Conservation (phyloP, 148 eudicot species). For the Rhododendron kiyosumense region DNA sequence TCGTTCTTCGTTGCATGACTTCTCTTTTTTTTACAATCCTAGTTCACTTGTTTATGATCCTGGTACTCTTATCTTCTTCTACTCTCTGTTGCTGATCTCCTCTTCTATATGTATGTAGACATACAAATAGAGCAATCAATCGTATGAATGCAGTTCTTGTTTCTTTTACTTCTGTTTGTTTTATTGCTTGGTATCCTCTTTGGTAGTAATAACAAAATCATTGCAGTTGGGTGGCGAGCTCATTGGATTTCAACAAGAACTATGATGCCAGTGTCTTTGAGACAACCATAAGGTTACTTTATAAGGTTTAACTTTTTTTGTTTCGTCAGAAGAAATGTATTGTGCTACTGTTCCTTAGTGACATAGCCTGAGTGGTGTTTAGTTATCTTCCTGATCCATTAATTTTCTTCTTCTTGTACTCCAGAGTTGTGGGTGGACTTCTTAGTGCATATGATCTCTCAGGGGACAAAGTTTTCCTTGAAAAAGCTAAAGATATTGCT, state of each 20-base stretch:
- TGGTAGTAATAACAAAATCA: constrained; percentile 16
- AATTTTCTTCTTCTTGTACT: constrained; percentile 10
- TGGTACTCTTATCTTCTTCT: constrained; percentile 1
- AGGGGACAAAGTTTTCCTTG: constrained; percentile 85
- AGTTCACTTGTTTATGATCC: not conserved
- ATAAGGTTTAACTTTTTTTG: constrained; percentile 55
- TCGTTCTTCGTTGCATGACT: not conserved
- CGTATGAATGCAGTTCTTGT: not conserved
- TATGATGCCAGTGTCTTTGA: constrained; percentile 97
- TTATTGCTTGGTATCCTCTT: constrained; percentile 8
- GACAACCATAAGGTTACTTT: constrained; percentile 99
- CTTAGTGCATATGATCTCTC: constrained; percentile 95
- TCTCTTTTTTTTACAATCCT: not conserved
- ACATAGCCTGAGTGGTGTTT: not conserved
- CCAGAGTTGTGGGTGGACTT: constrained; percentile 99
- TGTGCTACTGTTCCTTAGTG: constrained; percentile 5
- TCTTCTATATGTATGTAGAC: not conserved
- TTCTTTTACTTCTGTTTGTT: constrained; percentile 2
- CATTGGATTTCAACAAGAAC: constrained; percentile 90
- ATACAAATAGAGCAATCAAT: not conserved
- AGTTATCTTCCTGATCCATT: constrained; percentile 4
- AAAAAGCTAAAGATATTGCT: constrained; percentile 93
- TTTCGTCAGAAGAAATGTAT: not conserved
- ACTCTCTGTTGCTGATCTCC: not conserved
- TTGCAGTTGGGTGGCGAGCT: constrained; percentile 86